Evolutionary conservation across 257 asterid species (phyloP).

Genomic region (Solanum habrochaites): DNA sequence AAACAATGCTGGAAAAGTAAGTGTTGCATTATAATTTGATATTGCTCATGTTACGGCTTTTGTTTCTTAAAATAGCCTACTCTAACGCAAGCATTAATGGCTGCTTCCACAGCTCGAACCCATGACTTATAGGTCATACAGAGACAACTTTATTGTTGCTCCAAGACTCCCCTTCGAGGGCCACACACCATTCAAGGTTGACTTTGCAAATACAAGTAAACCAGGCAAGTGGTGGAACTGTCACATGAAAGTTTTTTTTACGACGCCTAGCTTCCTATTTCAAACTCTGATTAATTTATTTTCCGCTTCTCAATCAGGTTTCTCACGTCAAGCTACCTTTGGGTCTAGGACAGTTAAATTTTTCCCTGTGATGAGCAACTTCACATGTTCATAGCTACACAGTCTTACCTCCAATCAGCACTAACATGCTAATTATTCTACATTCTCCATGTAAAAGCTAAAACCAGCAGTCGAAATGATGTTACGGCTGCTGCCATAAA

Average conservation of each 20-base stretch:
- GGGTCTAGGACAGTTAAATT: neutral
- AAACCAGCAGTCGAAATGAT: neutral
- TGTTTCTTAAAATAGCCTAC: neutral
- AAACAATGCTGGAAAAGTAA: no score
- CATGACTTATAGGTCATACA: no score
- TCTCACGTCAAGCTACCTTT: neutral
- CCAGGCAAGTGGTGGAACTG: neutral
- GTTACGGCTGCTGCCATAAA: neutral
- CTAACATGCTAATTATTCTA: neutral
- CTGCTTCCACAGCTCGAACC: no score
- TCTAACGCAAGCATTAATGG: neutral
- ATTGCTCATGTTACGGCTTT: neutral
- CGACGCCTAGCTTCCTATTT: neutral
- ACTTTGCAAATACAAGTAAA: neutral
- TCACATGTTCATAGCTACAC: neutral
- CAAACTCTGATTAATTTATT: neutral
- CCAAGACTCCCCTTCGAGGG: neutral
- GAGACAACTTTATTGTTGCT: no score
- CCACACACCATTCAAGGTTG: neutral
- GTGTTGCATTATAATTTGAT: neutral
- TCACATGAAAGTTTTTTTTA: no score
- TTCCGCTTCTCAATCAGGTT: neutral
- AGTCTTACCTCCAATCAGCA: neutral
- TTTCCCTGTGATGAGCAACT: neutral
- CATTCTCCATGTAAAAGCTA: neutral